Evolutionary conservation across 192 early-diverging fungal genomes (phyloP), one percentile per base, ranked within the genome.

Genomic region (Backusella westeae): DNA sequence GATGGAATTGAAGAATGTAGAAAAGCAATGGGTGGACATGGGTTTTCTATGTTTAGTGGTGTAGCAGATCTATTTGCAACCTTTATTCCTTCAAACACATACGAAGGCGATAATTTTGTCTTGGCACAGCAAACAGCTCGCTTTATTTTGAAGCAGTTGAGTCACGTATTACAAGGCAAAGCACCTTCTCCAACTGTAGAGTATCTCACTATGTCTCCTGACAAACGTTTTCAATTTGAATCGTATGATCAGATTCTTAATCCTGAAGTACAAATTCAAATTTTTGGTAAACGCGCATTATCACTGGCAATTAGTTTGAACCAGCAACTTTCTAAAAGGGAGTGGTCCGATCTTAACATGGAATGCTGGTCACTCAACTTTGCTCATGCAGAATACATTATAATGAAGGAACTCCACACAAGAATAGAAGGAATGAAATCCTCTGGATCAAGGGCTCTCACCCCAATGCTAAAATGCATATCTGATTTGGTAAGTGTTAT

Each of bases 341-440:
- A 87, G 21, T 94, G 90, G 90, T 88, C 92, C 69, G 89, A 90
- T 52, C 84, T 91, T 44, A 88, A 93, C 41, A 83, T 93, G 8
- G 91, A 90, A 63, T 91, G 91, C 84, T 88, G 88, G 85, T 80
- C 85, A 32, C 81, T 92, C 56, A 87, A 84, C 70, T 84, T 89
- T 63, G 94, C 94, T 1, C 92, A 94, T 77, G 88, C 90, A 34
- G 89, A 96, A 78, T 93, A 90, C 79, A 89, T 90, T 15, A 73
- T 96, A 6, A 82, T 91, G 10, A 79, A 80, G 15, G 87, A 90
- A 72, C 89, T 92, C 70, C 81, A 85, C 67, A 53, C 38, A 32
- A 81, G 85, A 32, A 76, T 90, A 10, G 67, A 49, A 1, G 15
- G 32, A 19, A 66, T 77, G 12, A 53, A n/a, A 19, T 63, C 63